phyloP scores from a whole-genome alignment of 176 grass and related monocot genomes.

The Elymus sibiricus region DNA sequence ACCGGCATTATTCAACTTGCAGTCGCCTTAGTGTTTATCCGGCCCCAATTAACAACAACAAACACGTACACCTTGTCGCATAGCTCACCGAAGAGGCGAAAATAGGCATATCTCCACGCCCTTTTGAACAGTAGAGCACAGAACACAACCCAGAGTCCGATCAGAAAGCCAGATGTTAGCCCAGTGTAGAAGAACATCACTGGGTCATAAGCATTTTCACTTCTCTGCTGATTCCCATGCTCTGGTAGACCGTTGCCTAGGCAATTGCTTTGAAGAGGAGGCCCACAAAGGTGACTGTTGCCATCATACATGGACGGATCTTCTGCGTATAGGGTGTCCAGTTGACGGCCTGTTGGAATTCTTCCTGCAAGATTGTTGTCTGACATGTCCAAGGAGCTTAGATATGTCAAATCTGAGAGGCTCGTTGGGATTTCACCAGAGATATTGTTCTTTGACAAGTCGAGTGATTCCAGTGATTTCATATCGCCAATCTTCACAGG shows the following conservation, averaged over 20 bases:
- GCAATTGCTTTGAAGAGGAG: not conserved
- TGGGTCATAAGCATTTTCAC: not conserved
- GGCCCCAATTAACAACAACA: not conserved
- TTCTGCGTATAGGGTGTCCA: slow-evolving; percentile 20
- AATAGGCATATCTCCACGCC: slow-evolving; percentile 11
- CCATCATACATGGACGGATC: slow-evolving; percentile 26
- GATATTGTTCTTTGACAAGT: slow-evolving; percentile 34
- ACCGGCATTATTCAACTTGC: not conserved
- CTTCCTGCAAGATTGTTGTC: slow-evolving; percentile 36
- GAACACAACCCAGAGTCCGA: slow-evolving; percentile 31
- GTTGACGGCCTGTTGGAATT: slow-evolving; percentile 30
- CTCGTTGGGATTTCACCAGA: slow-evolving; percentile 10
- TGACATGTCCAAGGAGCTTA: slow-evolving; percentile 29
- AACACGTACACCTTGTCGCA: slow-evolving; percentile 6
- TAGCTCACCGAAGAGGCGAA: not conserved
- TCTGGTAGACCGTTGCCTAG: not conserved
- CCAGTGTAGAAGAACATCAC: not conserved
- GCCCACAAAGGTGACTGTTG: slow-evolving; percentile 28
- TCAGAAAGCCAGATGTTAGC: not conserved
- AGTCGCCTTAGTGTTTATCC: not conserved
- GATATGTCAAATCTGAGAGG: slow-evolving; percentile 4
- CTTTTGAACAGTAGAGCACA: not conserved
- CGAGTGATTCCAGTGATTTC: slow-evolving; percentile 39
- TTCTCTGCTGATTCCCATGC: not conserved
- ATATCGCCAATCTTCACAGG: slow-evolving; percentile 5